Conservation (phyloP, 805 yeast species). For the Yarrowia sp. region DNA sequence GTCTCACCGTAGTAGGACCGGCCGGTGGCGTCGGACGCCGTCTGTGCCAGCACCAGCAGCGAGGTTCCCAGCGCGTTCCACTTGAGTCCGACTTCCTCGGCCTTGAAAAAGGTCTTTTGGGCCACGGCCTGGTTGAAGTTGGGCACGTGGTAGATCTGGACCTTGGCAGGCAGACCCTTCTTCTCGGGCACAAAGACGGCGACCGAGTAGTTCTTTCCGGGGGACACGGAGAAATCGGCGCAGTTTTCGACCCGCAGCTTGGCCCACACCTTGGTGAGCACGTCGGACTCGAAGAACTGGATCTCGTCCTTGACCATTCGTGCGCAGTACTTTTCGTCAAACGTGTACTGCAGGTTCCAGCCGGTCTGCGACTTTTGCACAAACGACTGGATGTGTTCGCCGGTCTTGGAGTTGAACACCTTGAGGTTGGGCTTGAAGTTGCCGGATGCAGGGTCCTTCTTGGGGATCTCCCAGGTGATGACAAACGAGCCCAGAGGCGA, state of each 20-base stretch:
- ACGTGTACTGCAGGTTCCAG: constrained; percentile 89
- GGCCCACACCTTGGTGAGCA: constrained; percentile 58
- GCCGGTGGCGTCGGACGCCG: constrained; percentile 94
- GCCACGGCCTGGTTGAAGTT: constrained; percentile 79
- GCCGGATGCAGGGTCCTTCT: constrained; percentile 67
- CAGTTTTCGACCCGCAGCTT: constrained; percentile 63
- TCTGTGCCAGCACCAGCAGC: constrained; percentile 87
- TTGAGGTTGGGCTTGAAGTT: constrained; percentile 80
- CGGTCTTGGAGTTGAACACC: constrained; percentile 66
- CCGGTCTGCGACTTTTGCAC: constrained; percentile 83
- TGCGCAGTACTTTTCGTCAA: constrained; percentile 76
- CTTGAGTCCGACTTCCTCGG: constrained; percentile 87
- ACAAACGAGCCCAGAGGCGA: constrained; percentile 87
- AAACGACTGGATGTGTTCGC: constrained; percentile 64
- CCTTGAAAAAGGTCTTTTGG: constrained; percentile 90
- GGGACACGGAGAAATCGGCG: constrained; percentile 72
- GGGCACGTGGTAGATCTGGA: constrained; percentile 82
- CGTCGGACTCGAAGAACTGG: constrained; percentile 68
- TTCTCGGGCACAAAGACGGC: constrained; percentile 91
- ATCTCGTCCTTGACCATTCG: constrained; percentile 66
- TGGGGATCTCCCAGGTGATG: constrained; percentile 90
- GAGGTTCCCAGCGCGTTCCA: constrained; percentile 98
- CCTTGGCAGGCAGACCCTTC: constrained; percentile 86
- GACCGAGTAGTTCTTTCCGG: constrained; percentile 87
- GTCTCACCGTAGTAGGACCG: constrained; percentile 97